Conservation (phyloP, 1,139 yeast genomes). For the Arxiozyma telluris region DNA sequence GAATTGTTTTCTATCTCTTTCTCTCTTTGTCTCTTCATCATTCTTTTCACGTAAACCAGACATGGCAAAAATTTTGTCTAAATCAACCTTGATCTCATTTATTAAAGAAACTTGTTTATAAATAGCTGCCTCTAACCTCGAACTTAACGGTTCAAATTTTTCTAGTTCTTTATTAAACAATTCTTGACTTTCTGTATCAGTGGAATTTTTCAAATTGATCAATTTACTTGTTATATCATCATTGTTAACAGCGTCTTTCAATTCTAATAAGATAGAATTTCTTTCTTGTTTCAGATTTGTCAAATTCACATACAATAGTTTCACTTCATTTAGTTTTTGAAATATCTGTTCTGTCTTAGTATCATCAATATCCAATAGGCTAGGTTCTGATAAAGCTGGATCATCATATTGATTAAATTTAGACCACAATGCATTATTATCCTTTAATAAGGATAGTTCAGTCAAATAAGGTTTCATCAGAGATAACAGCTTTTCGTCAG, state of each 20-base stretch:
- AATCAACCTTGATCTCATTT: slow-evolving; percentile 45
- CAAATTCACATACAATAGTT: slow-evolving; percentile 40
- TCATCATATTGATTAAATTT: slow-evolving; percentile 22
- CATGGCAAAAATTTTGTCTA: slow-evolving; percentile 47
- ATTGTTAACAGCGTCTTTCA: slow-evolving; percentile 61
- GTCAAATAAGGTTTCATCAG: slow-evolving; percentile 32
- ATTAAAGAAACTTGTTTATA: slow-evolving; percentile 54
- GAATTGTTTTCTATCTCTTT: slow-evolving; percentile 37
- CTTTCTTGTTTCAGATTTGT: slow-evolving; percentile 53
- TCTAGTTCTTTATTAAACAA: slow-evolving; percentile 66
- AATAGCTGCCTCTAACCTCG: slow-evolving; percentile 59
- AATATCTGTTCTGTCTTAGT: slow-evolving; percentile 29
- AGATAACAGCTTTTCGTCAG: slow-evolving; percentile 52
- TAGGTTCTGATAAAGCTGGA: slow-evolving; percentile 30
- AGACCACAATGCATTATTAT: slow-evolving; percentile 29
- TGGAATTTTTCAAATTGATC: slow-evolving; percentile 53
- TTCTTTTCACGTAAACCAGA: slow-evolving; percentile 34
- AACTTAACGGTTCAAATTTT: slow-evolving; percentile 64
- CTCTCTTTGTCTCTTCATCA: slow-evolving; percentile 31
- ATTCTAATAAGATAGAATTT: slow-evolving; percentile 47
- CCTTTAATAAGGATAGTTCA: slow-evolving; percentile 32
- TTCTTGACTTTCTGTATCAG: slow-evolving; percentile 49
- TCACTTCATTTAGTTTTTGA: slow-evolving; percentile 31
- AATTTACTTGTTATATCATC: slow-evolving; percentile 82
- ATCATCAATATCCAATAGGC: slow-evolving; percentile 59